Evolutionary conservation across 1,139 yeast species (phyloP).

Genomic region (Yamadazyma blattariae): DNA sequence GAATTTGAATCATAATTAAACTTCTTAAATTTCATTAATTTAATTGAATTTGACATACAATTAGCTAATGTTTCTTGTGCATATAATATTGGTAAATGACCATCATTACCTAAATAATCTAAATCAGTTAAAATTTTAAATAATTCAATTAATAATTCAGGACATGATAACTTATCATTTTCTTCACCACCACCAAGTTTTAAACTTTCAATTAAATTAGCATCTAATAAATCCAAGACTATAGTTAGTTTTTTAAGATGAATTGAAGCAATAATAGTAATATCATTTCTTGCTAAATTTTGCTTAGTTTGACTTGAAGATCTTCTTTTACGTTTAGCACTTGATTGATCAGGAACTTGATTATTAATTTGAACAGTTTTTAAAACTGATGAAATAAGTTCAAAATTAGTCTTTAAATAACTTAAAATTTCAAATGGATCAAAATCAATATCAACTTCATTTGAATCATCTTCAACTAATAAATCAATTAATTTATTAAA

Average conservation of each 20-base stretch:
- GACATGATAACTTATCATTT: slow-evolving; percentile 29
- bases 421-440: slow-evolving; percentile 57
- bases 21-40: slow-evolving; percentile 39
- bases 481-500: slow-evolving; percentile 61
- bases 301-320: slow-evolving; percentile 74
- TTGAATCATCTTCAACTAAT: slow-evolving; percentile 29
- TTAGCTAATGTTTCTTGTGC: slow-evolving; percentile 89
- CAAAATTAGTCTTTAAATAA: slow-evolving; percentile 42
- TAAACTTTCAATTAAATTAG: slow-evolving; percentile 24
- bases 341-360: slow-evolving; percentile 45
- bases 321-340: slow-evolving; percentile 73
- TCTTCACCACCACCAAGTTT: slow-evolving; percentile 3
- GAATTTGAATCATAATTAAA: slow-evolving; percentile 57
- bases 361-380: slow-evolving; percentile 46
- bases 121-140: slow-evolving; percentile 81
- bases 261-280: slow-evolving; percentile 68
- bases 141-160: slow-evolving; percentile 52
- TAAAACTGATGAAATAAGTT: slow-evolving; percentile 47
- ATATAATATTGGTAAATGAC: slow-evolving; percentile 85
- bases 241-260: slow-evolving; percentile 79
- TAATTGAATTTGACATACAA: slow-evolving; percentile 74
- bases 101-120: slow-evolving; percentile 85
- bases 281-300: slow-evolving; percentile 68
- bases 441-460: slow-evolving; percentile 24
- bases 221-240: slow-evolving; percentile 76